These are phyloP conservation scores for sunflower (Helianthus annuus) DNA, from an alignment of 129 eudicot species.

Conservation along the genomic window HanXRQr2.0-SUNRISE NC_035442.2:81260225-81260724, in stretches of 20 bases:
- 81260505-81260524: background rate
- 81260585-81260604: constrained; percentile 30
- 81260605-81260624: no score
- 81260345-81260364: background rate
- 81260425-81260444: constrained; percentile 76
- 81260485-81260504: background rate
- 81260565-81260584: constrained; percentile 70
- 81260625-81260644: no score
- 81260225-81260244: constrained; percentile 45
- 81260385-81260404: constrained; percentile 24
- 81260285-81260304: constrained; percentile 56
- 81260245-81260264: constrained; percentile 55
- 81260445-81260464: constrained; percentile 82
- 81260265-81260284: constrained; percentile 48
- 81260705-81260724: no score
- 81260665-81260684: no score
- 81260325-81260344: constrained; percentile 51
- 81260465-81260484: constrained; percentile 14
- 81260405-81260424: constrained; percentile 48
- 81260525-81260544: no score
- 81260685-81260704: no score
- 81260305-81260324: constrained; percentile 70
- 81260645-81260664: no score
- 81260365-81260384: constrained; percentile 6
- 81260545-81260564: constrained; percentile 1